Evolutionary conservation across 352 stramenopile species (phyloP).

Genomic region (Phytopythium montanum): DNA sequence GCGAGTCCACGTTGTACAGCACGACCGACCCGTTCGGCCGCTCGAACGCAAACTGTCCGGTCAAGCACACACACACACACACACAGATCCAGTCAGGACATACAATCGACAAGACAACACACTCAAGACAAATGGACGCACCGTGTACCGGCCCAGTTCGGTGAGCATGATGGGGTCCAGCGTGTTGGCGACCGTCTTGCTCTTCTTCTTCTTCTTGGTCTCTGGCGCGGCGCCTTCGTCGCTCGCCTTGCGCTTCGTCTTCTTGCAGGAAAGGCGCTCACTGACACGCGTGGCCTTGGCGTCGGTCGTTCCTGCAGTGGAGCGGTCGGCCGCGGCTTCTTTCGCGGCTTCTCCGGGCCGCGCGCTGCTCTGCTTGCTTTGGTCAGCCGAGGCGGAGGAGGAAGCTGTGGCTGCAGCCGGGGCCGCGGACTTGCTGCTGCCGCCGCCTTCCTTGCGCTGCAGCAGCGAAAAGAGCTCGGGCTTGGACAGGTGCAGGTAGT

Average conservation of each 20-base stretch:
- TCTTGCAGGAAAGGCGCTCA: conserved; percentile 39
- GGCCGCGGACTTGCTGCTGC: conserved; percentile 11
- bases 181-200: conserved; percentile 66
- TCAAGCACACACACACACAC: neutral
- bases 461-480: conserved; percentile 73
- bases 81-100: neutral
- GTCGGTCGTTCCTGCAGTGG: neutral
- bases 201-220: conserved; percentile 37
- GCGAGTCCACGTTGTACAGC: conserved; percentile 82
- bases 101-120: conserved; percentile 9
- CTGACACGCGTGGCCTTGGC: conserved; percentile 43
- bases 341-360: neutral
- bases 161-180: conserved; percentile 89
- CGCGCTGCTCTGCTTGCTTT: neutral
- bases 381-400: conserved; percentile 9
- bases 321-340: neutral
- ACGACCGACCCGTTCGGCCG: conserved; percentile 81
- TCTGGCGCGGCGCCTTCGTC: conserved; percentile 16
- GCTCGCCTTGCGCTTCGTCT: conserved; percentile 51
- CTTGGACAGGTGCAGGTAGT: conserved; percentile 81
- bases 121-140: conserved; percentile 16
- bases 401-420: neutral
- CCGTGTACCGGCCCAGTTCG: conserved; percentile 70
- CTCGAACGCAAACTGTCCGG: conserved; percentile 74
- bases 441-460: conserved; percentile 71